Base-by-base conservation (phyloP, 805 yeast species). In the Candida nitratophila region DNA sequence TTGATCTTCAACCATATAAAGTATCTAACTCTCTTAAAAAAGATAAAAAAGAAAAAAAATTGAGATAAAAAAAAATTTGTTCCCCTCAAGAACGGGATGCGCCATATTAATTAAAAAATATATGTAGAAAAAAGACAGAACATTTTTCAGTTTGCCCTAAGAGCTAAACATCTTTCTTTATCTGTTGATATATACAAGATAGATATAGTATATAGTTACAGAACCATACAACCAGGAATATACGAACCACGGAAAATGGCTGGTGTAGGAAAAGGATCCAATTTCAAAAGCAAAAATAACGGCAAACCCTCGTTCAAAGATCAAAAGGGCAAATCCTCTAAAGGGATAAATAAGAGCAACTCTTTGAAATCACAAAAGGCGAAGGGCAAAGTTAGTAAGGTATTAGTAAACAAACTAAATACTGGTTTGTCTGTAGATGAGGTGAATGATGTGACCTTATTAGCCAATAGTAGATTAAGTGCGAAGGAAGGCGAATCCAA, bases 391-490 rank as follows among this genome's bases (percentile, higher is more conserved):
- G 47, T 55, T 3, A 52, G 56, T 16, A 52, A 53, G 40, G 55
- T 45, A 3, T 32, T 56, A 50, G 54, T 63, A 14, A 61, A 55
- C 36, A 57, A 52, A 38, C 41, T 63, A 51, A 54, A 63, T 42
- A 42, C 43, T 16, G 51, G 53, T 33, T 46, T 56, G 2, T 51
- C 55, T 3, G 45, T 45, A 4, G 55, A 54, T n/a, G 60, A 56
- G 27, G 46, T 55, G 1, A 38, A 47, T 17, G 42, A 51, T 26
- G 49, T 58, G 17, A 46, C 47, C 19, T 19, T 45, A 22, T 21
- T 39, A 10, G 49, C 44, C 7, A 40, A 45, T 29, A 39, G 47
- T 21, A 46, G 32, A 6, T 21, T 32, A 15, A 41, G 19, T 32
- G 34, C 32, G 8, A 26, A 40, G 8, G 44, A 20, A 7, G 26